Conservation (phyloP, 2,329 filamentous ascomycete species). For the Alternaria sp. region DNA sequence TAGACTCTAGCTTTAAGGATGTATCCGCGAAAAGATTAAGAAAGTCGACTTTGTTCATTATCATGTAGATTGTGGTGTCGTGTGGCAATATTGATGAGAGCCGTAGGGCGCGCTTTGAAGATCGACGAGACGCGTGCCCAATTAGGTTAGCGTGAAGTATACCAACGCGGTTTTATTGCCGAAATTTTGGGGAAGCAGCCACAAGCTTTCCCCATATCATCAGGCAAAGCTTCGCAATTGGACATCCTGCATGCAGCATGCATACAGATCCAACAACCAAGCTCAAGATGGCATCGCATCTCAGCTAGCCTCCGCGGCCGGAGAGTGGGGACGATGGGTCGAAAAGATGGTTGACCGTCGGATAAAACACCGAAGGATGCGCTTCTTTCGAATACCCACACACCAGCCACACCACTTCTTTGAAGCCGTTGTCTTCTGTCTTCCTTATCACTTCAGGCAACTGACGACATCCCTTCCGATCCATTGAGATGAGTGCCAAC, state of each 20-base stretch:
- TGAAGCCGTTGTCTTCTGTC: background rate
- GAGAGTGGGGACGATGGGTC: constrained; percentile 10
- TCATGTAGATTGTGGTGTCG: background rate
- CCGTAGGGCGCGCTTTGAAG: background rate
- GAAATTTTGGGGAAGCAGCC: constrained; percentile 2
- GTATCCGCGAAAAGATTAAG: background rate
- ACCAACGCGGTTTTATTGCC: constrained; percentile 11
- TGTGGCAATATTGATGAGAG: background rate
- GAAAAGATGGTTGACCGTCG: constrained; percentile 8
- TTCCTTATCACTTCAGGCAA: background rate
- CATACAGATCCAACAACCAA: background rate
- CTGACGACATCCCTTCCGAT: background rate
- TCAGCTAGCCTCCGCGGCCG: constrained; percentile 31
- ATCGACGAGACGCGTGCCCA: background rate
- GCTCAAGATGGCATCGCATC: background rate
- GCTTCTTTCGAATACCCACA: background rate
- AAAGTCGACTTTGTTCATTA: too few species aligned
- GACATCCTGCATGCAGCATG: background rate
- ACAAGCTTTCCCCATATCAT: background rate
- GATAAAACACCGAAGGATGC: constrained; percentile 11
- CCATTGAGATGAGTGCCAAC: constrained; percentile 4
- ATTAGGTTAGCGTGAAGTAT: background rate
- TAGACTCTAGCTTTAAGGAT: too few species aligned
- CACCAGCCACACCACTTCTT: background rate
- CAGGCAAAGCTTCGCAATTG: constrained; percentile 1